Percentiles rank a stretch among this genome's conserved stretches.
Conservation (phyloP, 345 rosid genomes). For the Lepidium sativum region DNA sequence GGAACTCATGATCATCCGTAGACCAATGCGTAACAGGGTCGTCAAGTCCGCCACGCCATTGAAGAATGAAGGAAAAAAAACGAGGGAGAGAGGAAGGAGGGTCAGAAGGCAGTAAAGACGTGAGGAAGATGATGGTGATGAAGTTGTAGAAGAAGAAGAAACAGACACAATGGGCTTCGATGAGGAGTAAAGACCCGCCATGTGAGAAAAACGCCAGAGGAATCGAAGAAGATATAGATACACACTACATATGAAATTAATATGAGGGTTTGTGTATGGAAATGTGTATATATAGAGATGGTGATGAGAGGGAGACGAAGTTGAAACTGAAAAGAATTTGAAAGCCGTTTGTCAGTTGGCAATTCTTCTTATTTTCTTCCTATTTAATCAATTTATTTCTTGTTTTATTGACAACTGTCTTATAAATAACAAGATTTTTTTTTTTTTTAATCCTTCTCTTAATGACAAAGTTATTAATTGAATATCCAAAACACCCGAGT, state of each 20-base stretch:
- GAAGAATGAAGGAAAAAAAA: conserved; percentile 60
- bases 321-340: conserved; percentile 20
- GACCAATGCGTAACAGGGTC: conserved; percentile 39
- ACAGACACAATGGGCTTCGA: conserved; percentile 12
- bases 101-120: conserved; percentile 50
- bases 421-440: too few relatives aligned
- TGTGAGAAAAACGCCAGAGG: conserved; percentile 16
- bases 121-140: conserved; percentile 26
- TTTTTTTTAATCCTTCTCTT: too few relatives aligned
- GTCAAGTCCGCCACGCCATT: conserved; percentile 59
- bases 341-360: conserved; percentile 24
- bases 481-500: too few relatives aligned
- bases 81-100: conserved; percentile 50
- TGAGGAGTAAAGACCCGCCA: conserved; percentile 45
- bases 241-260: neutral
- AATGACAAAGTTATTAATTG: too few relatives aligned
- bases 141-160: conserved; percentile 27
- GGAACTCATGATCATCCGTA: conserved; percentile 38
- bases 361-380: neutral
- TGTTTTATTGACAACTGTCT: neutral
- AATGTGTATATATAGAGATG: neutral
- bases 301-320: conserved; percentile 13
- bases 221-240: neutral
- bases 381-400: neutral
- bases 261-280: neutral